Conservation (phyloP, 805 yeast genomes). For the Saccharomycopsis sp. region DNA sequence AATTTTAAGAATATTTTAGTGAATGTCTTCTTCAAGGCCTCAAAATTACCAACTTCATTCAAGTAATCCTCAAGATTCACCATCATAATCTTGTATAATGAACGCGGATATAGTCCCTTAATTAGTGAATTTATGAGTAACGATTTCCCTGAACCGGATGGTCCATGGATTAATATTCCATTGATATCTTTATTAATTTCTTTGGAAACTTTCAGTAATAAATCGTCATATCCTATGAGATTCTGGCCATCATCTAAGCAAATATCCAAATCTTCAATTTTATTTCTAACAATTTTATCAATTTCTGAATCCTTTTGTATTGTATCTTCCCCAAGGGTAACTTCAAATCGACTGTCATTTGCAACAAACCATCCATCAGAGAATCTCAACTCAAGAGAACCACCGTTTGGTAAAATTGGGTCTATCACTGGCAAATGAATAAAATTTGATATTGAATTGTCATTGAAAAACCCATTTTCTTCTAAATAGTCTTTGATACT, state of each 20-base stretch:
- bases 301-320: conserved; percentile 35
- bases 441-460: conserved; percentile 42
- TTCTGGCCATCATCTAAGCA: neutral
- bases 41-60: conserved; percentile 41
- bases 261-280: conserved; percentile 11
- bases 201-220: conserved; percentile 34
- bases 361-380: conserved; percentile 42
- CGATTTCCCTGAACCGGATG: conserved; percentile 80
- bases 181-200: conserved; percentile 38
- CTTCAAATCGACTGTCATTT: conserved; percentile 27
- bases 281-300: neutral
- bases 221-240: conserved; percentile 53
- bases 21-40: conserved; percentile 38
- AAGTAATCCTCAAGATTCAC: conserved; percentile 49
- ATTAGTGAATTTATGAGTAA: conserved; percentile 40
- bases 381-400: conserved; percentile 43
- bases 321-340: conserved; percentile 48
- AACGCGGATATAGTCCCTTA: conserved; percentile 29
- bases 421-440: conserved; percentile 44
- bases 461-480: conserved; percentile 18
- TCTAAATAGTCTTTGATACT: conserved; percentile 3
- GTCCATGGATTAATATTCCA: conserved; percentile 63
- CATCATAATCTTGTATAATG: conserved; percentile 41
- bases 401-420: conserved; percentile 49
- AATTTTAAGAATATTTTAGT: conserved; percentile 38